phyloP scores from a whole-genome alignment of 371 early-diverging fungal species.

The Choanephora cucurbitarum region DNA sequence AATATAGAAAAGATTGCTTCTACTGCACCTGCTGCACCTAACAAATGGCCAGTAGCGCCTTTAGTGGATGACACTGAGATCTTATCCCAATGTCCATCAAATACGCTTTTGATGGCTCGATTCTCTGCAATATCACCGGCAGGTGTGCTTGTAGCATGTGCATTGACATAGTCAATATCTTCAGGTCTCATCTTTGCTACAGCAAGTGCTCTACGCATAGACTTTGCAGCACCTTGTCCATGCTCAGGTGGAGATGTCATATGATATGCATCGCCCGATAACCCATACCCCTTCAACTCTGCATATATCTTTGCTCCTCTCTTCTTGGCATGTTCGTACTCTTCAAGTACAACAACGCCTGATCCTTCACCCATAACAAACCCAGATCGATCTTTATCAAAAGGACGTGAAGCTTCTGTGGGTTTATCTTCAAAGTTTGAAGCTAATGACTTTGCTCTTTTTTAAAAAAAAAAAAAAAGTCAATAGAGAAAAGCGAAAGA shows the following conservation, averaged over 20 bases:
- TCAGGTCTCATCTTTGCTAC: conserved; percentile 57
- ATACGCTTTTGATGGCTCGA: conserved; percentile 77
- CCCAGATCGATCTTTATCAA: conserved; percentile 84
- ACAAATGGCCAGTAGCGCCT: conserved; percentile 89
- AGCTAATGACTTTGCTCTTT: conserved; percentile 84
- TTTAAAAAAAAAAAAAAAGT: too few species aligned
- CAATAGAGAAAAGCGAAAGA: neutral
- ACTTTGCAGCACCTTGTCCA: conserved; percentile 82
- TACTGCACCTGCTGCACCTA: conserved; percentile 95
- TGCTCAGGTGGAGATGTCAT: conserved; percentile 91
- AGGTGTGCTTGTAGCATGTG: conserved; percentile 95
- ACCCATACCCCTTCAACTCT: conserved; percentile 87
- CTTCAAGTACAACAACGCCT: conserved; percentile 91
- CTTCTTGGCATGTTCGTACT: conserved; percentile 83
- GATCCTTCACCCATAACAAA: conserved; percentile 97
- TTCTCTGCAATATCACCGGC: conserved; percentile 80
- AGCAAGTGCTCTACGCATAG: conserved; percentile 84
- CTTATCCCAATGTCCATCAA: conserved; percentile 56
- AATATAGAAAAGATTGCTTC: conserved; percentile 91
- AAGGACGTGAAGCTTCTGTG: conserved; percentile 82
- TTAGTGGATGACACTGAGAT: conserved; percentile 89
- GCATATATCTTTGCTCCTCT: conserved; percentile 91
- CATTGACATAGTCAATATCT: conserved; percentile 89
- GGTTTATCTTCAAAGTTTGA: conserved; percentile 80
- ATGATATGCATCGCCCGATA: conserved; percentile 93